phyloP scores from a whole-genome alignment of 441 rosid species.

The Metrosideros polymorpha region DNA sequence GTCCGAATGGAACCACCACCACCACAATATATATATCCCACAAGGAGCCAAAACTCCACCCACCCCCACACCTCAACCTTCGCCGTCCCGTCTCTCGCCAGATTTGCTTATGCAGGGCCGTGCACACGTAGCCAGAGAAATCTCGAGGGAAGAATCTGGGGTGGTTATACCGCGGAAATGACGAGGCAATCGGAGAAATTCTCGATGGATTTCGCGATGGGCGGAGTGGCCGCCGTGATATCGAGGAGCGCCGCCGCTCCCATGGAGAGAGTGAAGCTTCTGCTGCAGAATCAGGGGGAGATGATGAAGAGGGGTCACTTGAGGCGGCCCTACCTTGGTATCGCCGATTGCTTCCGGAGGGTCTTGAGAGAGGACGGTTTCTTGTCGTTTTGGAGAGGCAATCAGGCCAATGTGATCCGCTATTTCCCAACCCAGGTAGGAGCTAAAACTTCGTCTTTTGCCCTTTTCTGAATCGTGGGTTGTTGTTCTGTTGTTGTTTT shows the following conservation, averaged over 20 bases:
- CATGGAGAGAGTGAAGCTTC: conserved; percentile 88
- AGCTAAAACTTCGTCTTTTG: not conserved
- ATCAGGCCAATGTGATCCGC: conserved; percentile 17
- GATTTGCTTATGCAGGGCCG: not conserved
- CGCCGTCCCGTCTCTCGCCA: not conserved
- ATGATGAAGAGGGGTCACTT: conserved; percentile 75
- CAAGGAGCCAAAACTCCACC: not conserved
- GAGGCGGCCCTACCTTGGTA: conserved; percentile 48
- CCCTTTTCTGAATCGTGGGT: not conserved
- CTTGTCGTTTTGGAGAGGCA: conserved; percentile 86
- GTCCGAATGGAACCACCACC: not conserved
- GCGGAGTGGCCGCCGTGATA: conserved; percentile 63
- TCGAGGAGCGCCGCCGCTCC: conserved; percentile 85
- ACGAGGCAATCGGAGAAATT: conserved; percentile 45
- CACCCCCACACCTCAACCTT: not conserved
- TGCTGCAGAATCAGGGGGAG: conserved; percentile 93
- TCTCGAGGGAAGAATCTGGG: not conserved
- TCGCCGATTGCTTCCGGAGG: conserved; percentile 64
- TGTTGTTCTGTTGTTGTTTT: not conserved
- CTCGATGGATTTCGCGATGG: conserved; percentile 71
- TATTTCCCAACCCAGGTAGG: conserved; percentile 52
- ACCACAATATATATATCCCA: not conserved
- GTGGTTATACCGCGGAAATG: not conserved
- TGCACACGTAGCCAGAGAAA: not conserved
- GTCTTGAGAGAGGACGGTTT: conserved; percentile 73